Percentiles rank a stretch among this genome's conserved stretches.
These are phyloP conservation scores for Podospora comata DNA, from an alignment of 495 filamentous ascomycete genomes.

Conservation along the genomic window DNA sequence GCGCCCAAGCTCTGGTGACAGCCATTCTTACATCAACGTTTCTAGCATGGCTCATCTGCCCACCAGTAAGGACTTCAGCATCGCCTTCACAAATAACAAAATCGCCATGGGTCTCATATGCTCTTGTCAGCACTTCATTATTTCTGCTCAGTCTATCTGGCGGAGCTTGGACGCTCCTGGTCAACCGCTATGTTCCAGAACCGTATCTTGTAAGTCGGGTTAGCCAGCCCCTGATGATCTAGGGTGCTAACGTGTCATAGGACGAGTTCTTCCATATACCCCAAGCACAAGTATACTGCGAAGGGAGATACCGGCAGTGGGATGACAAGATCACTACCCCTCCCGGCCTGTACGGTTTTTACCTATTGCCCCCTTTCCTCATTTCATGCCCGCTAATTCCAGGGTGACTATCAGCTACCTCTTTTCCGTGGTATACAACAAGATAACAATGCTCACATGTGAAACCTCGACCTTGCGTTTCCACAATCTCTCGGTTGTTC, in stretches of 20 bases:
- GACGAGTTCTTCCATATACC: constrained; percentile 96
- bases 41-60: background rate
- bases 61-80: background rate
- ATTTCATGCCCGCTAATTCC: constrained; percentile 3
- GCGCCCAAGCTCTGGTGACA: background rate
- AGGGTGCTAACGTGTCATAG: constrained; percentile 40
- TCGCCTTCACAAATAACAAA: background rate
- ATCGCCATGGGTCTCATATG: background rate
- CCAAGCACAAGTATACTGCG: constrained; percentile 84
- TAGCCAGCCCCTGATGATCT: background rate
- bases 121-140: background rate
- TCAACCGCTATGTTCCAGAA: constrained; percentile 58
- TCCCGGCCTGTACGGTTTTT: constrained; percentile 66
- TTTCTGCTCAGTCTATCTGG: background rate
- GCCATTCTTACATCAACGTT: background rate
- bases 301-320: constrained; percentile 71
- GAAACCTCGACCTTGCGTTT: constrained; percentile 46
- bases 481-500: constrained; percentile 50
- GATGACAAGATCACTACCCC: constrained; percentile 97
- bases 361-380: background rate
- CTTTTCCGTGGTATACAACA: constrained; percentile 46
- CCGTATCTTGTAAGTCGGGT: constrained; percentile 67
- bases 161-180: constrained; percentile 36
- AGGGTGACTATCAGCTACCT: constrained; percentile 45
- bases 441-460: constrained; percentile 38